Evolutionary conservation across 1,139 yeast species (phyloP), one percentile per base, ranked within the genome.

Genomic region (Diutina siamensis): DNA sequence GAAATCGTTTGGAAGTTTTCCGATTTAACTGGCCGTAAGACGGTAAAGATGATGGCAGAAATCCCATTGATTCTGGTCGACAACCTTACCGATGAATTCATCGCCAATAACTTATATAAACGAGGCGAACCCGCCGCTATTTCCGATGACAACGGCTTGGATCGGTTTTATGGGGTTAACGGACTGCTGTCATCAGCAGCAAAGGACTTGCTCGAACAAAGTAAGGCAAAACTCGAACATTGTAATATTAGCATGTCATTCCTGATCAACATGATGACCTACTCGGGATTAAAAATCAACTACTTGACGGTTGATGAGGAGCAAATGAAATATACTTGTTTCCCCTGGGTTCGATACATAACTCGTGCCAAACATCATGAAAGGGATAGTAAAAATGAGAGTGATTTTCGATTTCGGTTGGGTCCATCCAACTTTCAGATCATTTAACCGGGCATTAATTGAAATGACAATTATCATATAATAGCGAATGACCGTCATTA

Each of bases 1-100:
- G 76, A 74, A 48, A 55, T 83, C 2, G 57, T 76, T 1, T 83
- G 94, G 94, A 67, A 67, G 44, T 68, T 83, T 10, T 75, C 72
- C 1, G 64, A 74, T 15, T 58, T 81, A 40, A 73, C 74, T 22
- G 89, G 89, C 2, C 67, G 64, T 46, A 53, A 52, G 42, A 52
- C 63, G 13, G 60, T 68, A 15, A 61, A 65, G 46, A 68, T 71
- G 74, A 69, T 71, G 72, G 69, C 74, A 0, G 75, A 70, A 47
- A 49, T 71, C 18, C 47, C 56, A 1, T 49, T 70, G 13, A 34
- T 35, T 15, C n/a, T 12, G 19, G 36, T n/a, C 5, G 15, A 19
- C 7, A 17, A 10, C 12, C 15, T 32, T 20, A 12, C 10, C 18
- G 15, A 15, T n/a, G 31, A 19, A 13, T 17, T 18, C 8, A 32